A percentile compares a stretch with the other conserved stretches of the same genome.
These are phyloP conservation scores for Erythrobasidium hasegawianum DNA, from an alignment of 1,284 basidiomycete species.

Conservation along the genomic window DNA sequence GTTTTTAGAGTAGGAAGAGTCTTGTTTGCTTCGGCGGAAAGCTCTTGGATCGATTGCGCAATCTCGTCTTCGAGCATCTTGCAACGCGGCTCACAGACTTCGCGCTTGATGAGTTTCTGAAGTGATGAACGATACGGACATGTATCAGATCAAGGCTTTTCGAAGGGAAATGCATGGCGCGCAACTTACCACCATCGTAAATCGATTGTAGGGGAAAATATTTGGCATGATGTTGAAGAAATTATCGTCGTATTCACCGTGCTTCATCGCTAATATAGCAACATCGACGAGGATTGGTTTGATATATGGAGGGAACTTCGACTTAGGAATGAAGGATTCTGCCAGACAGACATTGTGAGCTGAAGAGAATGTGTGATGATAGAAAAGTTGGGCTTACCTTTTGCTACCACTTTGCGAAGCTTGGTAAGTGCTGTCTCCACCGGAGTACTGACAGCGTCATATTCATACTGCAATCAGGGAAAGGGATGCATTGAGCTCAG, in stretches of 20 bases:
- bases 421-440: slow-evolving; percentile 62
- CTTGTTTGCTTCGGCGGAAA: slow-evolving; percentile 6
- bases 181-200: slow-evolving; percentile 50
- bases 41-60: background rate
- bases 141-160: too few species aligned
- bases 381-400: slow-evolving; percentile 52
- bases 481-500: slow-evolving; percentile 26
- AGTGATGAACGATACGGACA: background rate
- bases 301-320: slow-evolving; percentile 76
- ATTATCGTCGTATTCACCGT: slow-evolving; percentile 83
- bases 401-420: slow-evolving; percentile 53
- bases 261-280: slow-evolving; percentile 70
- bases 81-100: slow-evolving; percentile 19
- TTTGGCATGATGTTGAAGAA: slow-evolving; percentile 84
- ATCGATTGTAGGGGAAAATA: slow-evolving; percentile 88
- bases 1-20: background rate
- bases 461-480: slow-evolving; percentile 40
- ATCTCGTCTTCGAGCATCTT: slow-evolving; percentile 19
- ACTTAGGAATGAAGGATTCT: slow-evolving; percentile 44
- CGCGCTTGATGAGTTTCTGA: slow-evolving; percentile 28
- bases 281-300: slow-evolving; percentile 69
- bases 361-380: background rate
- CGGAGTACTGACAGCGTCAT: slow-evolving; percentile 63
- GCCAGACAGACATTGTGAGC: background rate
- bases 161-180: background rate